Percentiles rank a stretch among this genome's conserved stretches.
These are phyloP conservation scores for Wickerhamomyces sp. DNA, from an alignment of 1,139 yeast genomes.

Conservation along the genomic window DNA sequence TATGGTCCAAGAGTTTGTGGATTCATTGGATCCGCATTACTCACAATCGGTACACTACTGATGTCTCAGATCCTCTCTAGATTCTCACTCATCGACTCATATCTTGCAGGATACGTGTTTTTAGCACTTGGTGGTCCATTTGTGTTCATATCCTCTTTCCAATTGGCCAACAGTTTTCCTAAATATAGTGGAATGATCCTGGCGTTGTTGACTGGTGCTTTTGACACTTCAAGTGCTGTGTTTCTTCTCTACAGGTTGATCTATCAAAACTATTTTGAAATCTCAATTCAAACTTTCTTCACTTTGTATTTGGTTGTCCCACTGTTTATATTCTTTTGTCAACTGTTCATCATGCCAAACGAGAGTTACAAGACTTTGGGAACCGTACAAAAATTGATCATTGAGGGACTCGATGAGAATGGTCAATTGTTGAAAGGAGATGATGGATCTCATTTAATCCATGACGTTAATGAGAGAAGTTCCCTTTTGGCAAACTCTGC, in stretches of 20 bases:
- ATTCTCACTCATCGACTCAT: conserved; percentile 41
- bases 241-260: conserved; percentile 61
- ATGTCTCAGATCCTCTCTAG: conserved; percentile 34
- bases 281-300: conserved; percentile 54
- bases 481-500: conserved; percentile 20
- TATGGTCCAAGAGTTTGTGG: conserved; percentile 82
- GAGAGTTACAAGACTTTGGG: conserved; percentile 70
- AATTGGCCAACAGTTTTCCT: conserved; percentile 70
- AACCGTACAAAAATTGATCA: conserved; percentile 59
- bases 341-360: conserved; percentile 71
- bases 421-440: conserved; percentile 29
- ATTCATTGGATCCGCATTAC: conserved; percentile 58
- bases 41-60: conserved; percentile 48
- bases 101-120: conserved; percentile 57
- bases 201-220: conserved; percentile 72
- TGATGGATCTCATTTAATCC: conserved; percentile 25
- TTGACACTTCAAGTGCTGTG: conserved; percentile 73
- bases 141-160: conserved; percentile 75
- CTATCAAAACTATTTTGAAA: conserved; percentile 37
- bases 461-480: conserved; percentile 26
- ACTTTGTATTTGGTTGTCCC: conserved; percentile 66
- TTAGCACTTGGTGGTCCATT: conserved; percentile 81
- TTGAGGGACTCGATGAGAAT: conserved; percentile 63
- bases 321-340: conserved; percentile 64
- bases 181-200: conserved; percentile 62